Base-by-base conservation (phyloP, 345 rosid species). In the Alliaria petiolata region DNA sequence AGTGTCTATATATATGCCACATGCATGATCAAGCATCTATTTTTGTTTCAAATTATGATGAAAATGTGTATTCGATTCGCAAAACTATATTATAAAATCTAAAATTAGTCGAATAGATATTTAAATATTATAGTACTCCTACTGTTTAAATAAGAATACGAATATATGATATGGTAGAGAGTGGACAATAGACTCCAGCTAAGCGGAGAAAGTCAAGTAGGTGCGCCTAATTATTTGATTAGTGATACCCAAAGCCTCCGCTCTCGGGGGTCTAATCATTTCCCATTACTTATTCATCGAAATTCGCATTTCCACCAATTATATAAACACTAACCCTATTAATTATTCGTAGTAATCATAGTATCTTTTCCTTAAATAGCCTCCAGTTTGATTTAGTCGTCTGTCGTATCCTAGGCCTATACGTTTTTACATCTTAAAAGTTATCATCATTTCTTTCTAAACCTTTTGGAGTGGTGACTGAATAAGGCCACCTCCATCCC, bases 151-250 rank as follows among this genome's bases (percentile, higher is more conserved):
- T 6, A 66, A 38, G 34, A 15, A 16, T 44, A 11, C 7, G 8
- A 69, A 69, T 69, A 35, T n/a, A 39, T 49, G 8, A 69, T 34
- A 34, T 34, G 57, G 55, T 69, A 57, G 28, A 44, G 54, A 35
- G 57, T 57, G 39, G 73, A 22, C 8, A 70, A 31, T 53, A 63
- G 70, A 63, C 49, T 63, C 76, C 76, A 72, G 70, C 76, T 72
- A 72, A 72, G 76, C 47, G 31, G 46, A 72, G 34, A 72, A 63
- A 54, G 76, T 57, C 38, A 72, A 54, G 63, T 72, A 72, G 64
- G 76, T 63, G 70, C 64, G 76, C 76, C 76, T 54, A 63, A 72
- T 63, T 62, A 71, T 53, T n/a, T 71, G 69, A 15, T 71, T 71
- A 62, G 51, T 20, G 70, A 15, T 34, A 38, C 55, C 69, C 64